Conservation (phyloP, 2,329 filamentous ascomycete species). For the Neurospora crassa region DNA sequence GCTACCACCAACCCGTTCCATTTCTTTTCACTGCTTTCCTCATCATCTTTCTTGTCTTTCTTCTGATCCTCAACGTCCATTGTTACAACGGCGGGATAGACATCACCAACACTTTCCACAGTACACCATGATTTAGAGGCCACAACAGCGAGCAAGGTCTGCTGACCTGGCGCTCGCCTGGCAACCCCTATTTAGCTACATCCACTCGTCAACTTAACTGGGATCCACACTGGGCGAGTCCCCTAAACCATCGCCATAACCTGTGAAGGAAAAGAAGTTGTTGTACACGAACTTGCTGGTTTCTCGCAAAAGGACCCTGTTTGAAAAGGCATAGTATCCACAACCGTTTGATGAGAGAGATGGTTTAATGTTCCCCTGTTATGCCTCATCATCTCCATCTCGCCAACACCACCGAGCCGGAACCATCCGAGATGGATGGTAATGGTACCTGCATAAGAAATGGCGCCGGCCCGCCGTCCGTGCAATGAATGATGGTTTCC, state of each 20-base stretch:
- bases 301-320: neutral
- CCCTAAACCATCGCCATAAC: neutral
- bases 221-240: neutral
- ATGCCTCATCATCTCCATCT: neutral
- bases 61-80: neutral
- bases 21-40: neutral
- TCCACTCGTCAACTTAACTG: neutral
- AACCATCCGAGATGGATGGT: neutral
- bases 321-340: neutral
- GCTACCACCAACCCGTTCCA: neutral
- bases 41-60: neutral
- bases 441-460: neutral
- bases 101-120: neutral
- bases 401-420: neutral
- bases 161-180: neutral
- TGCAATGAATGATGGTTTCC: neutral
- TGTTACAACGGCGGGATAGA: neutral
- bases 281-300: neutral
- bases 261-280: neutral
- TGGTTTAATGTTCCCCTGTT: neutral
- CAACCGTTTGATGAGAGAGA: neutral
- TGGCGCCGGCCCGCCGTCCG: neutral
- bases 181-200: neutral
- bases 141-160: neutral
- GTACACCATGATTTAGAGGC: neutral